phyloP scores from a whole-genome alignment of 148 eudicot species.

The Arctostaphylos glauca region DNA sequence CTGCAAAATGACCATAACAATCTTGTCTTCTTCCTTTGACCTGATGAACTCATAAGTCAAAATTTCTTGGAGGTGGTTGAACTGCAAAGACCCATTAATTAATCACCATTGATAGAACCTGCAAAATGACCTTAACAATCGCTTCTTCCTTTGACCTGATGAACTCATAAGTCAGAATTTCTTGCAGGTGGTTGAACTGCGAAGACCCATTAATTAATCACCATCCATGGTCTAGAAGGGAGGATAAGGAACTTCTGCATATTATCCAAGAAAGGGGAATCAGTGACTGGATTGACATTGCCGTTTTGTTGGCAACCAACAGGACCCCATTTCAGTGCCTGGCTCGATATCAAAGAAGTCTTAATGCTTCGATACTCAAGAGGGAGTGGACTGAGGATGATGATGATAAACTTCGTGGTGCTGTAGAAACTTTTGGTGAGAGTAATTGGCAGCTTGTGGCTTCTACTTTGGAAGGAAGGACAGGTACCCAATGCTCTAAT shows the following conservation, averaged over 20 bases:
- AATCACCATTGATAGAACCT: conserved; percentile 23
- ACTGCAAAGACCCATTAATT: conserved; percentile 66
- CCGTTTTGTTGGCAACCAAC: conserved; percentile 53
- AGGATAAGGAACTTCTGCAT: conserved; percentile 69
- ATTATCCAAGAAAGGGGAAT: conserved; percentile 60
- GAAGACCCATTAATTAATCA: conserved; percentile 71
- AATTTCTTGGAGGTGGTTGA: conserved; percentile 62
- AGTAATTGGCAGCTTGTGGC: conserved; percentile 88
- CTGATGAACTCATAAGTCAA: not conserved
- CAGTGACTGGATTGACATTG: conserved; percentile 62
- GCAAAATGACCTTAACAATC: no score
- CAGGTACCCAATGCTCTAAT: conserved; percentile 92
- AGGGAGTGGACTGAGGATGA: conserved; percentile 85
- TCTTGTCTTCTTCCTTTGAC: no score
- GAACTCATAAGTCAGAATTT: conserved; percentile 6
- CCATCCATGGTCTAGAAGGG: conserved; percentile 48
- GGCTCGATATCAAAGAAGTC: conserved; percentile 83
- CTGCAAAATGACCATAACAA: no score
- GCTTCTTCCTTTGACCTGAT: no score
- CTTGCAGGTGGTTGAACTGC: conserved; percentile 71
- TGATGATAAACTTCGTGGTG: conserved; percentile 65
- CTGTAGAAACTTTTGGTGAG: conserved; percentile 80
- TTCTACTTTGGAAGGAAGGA: conserved; percentile 72
- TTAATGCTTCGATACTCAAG: conserved; percentile 72
- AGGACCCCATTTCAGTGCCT: conserved; percentile 91